Evolutionary conservation across 805 yeast species (phyloP).

Genomic region (Nakazawaea wickerhamii): DNA sequence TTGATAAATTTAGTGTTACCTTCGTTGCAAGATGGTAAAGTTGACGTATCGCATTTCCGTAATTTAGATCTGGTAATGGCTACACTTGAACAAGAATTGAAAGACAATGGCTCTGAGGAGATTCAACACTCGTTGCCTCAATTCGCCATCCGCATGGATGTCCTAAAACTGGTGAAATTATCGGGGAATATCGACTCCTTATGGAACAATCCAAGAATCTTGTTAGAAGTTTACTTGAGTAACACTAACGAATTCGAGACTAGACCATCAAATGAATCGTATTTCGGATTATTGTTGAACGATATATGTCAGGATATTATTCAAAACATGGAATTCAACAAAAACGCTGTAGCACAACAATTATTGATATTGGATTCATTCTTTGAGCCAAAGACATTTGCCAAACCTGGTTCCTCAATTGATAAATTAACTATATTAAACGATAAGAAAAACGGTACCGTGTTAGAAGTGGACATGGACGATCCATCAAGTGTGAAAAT

Average conservation of each 20-base stretch:
- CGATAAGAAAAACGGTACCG: constrained; percentile 22
- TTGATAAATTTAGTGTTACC: constrained; percentile 48
- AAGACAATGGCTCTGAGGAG: constrained; percentile 18
- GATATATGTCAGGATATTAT: constrained; percentile 74
- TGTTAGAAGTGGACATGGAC: constrained; percentile 33
- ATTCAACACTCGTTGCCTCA: constrained; percentile 25
- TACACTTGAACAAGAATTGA: constrained; percentile 14
- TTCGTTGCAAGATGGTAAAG: constrained; percentile 35
- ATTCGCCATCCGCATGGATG: constrained; percentile 28
- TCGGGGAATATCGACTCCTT: constrained; percentile 53
- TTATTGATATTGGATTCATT: constrained; percentile 67
- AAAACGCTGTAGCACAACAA: constrained; percentile 81
- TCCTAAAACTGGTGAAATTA: constrained; percentile 28
- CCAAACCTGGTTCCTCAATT: constrained; percentile 70
- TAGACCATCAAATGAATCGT: constrained; percentile 47
- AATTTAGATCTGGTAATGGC: constrained; percentile 33
- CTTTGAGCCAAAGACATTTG: constrained; percentile 60
- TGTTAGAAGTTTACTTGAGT: constrained; percentile 55
- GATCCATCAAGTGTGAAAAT: constrained; percentile 18
- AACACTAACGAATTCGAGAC: constrained; percentile 55
- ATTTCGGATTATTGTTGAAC: constrained; percentile 58
- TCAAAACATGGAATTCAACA: constrained; percentile 80
- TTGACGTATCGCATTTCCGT: constrained; percentile 35
- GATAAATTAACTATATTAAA: constrained; percentile 50
- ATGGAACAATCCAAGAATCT: constrained; percentile 60